Base-by-base conservation (phyloP, 2,329 filamentous ascomycete genomes). In the Penicillium sp. region DNA sequence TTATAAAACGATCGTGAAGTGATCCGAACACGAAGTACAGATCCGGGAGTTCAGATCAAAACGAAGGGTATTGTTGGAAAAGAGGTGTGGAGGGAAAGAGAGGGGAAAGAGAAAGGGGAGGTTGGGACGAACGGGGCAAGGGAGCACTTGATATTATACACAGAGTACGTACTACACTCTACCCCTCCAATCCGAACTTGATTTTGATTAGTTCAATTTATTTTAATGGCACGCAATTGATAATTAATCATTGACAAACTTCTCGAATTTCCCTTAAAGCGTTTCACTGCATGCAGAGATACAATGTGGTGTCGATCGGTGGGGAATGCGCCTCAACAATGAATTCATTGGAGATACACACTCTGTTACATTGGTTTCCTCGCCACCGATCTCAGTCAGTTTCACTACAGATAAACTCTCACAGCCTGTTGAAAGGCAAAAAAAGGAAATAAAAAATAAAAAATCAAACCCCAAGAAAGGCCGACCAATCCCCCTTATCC, bases 231-330 rank as follows among this genome's bases (percentile, higher is more conserved):
- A 41, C 39, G 39, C 49, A 45, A 52, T 52, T 43, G 26, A 24
- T 43, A 10, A 50, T 50, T 22, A 22, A 11, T 24, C 9, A 22
- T 22, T 10, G 26, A 29, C 26, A 43, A 43, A 39, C 56, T 58
- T 62, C 56, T 63, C 39, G 49, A 59, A 59, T 54, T 41, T 45
- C 45, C 50, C 41, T 47, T 46, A 48, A 59, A 48, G 48, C 55
- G 58, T 56, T 63, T 55, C 56, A 57, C 57, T 64, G 61, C 61
- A 63, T 64, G 56, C 63, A 60, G 58, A 50, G 21, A 51, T 49
- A 43, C 52, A 53, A 56, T 55, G 46, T 43, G 44, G 21, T 55
- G 60, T 60, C 59, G 61, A 66, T 65, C 61, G 58, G 57, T 63
- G 63, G 62, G 47, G 62, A 59, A 60, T 56, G 50, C 31, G 24